Base-by-base conservation (phyloP, 1,284 basidiomycete genomes). In the Mycena sp. region DNA sequence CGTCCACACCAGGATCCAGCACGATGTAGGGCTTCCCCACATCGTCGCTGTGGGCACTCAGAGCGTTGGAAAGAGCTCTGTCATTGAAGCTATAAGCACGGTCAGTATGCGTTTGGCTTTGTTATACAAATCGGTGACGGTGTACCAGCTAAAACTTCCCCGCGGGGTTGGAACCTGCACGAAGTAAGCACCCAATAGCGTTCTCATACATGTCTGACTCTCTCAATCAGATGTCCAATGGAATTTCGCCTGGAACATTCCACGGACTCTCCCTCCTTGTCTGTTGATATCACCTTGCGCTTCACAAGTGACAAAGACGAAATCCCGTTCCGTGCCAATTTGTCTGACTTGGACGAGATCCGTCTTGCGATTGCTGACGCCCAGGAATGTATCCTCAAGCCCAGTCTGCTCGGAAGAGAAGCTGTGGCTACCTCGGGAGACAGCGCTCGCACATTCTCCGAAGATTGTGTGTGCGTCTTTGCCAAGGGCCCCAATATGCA, bases 401-500 rank as follows among this genome's bases (percentile, higher is more conserved):
- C n/a, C 29, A 56, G 32, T 37, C 43, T 21, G 21, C 3, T n/a
- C 17, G 38, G 23, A 21, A 43, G 16, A 25, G 35, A 11, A 32
- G 21, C 48, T 41, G 9, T 37, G 41, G 35, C 28, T 10, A 40
- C 35, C 30, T 37, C 35, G 26, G 35, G 43, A 30, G 51, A 19
- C 35, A 30, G 28, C 44, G 51, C 58, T 54, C 51, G 44, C 16
- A 60, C 58, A 30, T 60, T 60, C 44, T 53, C 58, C 12, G 51
- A 60, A 54, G 51, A 60, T 23, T 60, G 58, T 48, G 58, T 60
- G 16, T 40, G 50, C 32, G 51, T 60, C 44, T 46, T 48, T 30
- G 58, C 51, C 35, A 60, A 53, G 58, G 58, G 58, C 12, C 58
- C 50, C 37, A 21, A 60, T 37, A 53, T 60, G 58, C 51, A n/a